phyloP scores from a whole-genome alignment of 2,329 filamentous ascomycete genomes.

The Beauveria sp. region DNA sequence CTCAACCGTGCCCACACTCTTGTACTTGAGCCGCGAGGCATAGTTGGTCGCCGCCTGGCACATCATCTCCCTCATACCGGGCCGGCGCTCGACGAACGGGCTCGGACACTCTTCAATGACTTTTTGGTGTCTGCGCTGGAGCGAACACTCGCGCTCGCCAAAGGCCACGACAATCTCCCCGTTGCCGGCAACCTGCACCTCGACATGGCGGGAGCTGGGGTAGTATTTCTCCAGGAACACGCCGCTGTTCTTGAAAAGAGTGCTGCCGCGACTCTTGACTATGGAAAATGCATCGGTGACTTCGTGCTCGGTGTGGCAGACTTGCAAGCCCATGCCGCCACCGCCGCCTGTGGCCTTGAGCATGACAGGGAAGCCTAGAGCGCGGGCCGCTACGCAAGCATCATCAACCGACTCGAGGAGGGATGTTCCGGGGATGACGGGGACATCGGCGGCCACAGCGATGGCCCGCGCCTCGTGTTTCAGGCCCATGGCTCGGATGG shows the following conservation, averaged over 20 bases:
- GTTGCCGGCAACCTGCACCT: constrained; percentile 38
- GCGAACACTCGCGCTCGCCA: constrained; percentile 36
- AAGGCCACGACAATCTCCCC: constrained; percentile 28
- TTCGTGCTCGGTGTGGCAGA: not conserved
- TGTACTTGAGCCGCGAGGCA: constrained; percentile 19
- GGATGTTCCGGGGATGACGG: constrained; percentile 28
- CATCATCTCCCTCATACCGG: not conserved
- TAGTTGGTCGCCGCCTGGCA: not conserved
- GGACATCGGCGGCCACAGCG: constrained; percentile 37
- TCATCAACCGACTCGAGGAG: not conserved
- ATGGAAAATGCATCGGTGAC: not conserved
- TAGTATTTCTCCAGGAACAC: constrained; percentile 31
- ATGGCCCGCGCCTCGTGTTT: constrained; percentile 50
- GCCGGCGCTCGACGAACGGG: not conserved
- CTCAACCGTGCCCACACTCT: constrained; percentile 32
- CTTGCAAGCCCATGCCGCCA: constrained; percentile 27
- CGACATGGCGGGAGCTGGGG: constrained; percentile 31
- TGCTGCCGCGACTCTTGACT: constrained; percentile 1
- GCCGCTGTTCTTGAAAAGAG: constrained; percentile 18
- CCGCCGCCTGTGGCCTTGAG: constrained; percentile 35
- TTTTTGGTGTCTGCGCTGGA: constrained; percentile 39
- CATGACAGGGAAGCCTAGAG: constrained; percentile 19
- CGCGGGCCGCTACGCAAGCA: not conserved
- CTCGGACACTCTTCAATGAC: constrained; percentile 32
- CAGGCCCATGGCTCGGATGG: constrained; percentile 48